These are phyloP conservation scores for Leishmania arabica DNA, from an alignment of 208 protist species.

Conservation along the genomic window DNA sequence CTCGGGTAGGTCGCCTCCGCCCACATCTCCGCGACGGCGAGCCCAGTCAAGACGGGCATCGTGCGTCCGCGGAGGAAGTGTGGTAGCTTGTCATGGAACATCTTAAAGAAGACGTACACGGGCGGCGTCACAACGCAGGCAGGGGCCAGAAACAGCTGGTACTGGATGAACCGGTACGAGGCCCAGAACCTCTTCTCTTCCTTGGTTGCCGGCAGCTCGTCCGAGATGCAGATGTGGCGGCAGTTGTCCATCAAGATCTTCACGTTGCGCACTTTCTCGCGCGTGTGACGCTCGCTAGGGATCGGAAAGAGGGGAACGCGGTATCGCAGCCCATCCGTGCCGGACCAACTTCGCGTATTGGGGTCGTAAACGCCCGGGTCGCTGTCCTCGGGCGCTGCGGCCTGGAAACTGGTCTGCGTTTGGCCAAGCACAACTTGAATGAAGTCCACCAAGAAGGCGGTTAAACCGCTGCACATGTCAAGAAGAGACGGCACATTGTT, in stretches of 20 bases:
- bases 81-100: conserved; percentile 79
- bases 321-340: conserved; percentile 76
- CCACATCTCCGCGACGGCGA: conserved; percentile 82
- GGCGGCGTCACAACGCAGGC: conserved; percentile 73
- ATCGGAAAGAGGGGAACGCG: conserved; percentile 80
- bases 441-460: conserved; percentile 77
- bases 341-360: conserved; percentile 69
- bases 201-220: conserved; percentile 81
- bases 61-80: conserved; percentile 60
- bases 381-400: conserved; percentile 57
- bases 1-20: conserved; percentile 84
- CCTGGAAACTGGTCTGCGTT: conserved; percentile 74
- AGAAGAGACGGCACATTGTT: conserved; percentile 82
- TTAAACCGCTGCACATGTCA: conserved; percentile 71
- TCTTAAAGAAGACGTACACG: conserved; percentile 84
- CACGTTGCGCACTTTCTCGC: conserved; percentile 84
- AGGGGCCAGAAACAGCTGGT: conserved; percentile 84
- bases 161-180: conserved; percentile 90
- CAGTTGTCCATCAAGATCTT: conserved; percentile 93
- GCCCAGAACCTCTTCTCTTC: conserved; percentile 90
- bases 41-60: conserved; percentile 66
- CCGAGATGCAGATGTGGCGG: conserved; percentile 76
- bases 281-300: conserved; percentile 84
- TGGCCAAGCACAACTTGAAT: conserved; percentile 66
- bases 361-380: conserved; percentile 73